Conservation (phyloP, 352 stramenopile genomes). For the Globisporangium nodosum region DNA sequence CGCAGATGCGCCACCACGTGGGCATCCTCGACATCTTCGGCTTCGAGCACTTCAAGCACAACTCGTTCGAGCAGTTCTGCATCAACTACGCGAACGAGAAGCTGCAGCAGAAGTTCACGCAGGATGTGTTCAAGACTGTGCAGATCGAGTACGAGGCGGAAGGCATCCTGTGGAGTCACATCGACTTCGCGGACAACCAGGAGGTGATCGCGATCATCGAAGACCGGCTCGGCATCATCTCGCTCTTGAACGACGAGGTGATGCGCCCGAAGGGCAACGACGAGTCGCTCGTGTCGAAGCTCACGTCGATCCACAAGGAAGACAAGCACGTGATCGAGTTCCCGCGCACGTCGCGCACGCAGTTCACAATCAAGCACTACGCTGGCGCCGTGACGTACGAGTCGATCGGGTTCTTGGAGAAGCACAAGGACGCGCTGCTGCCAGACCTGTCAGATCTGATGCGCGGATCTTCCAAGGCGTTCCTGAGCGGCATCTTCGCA, state of each 20-base stretch:
- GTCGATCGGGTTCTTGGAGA: conserved; percentile 92
- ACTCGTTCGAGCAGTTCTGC: conserved; percentile 86
- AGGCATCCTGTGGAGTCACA: conserved; percentile 89
- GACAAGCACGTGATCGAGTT: conserved; percentile 84
- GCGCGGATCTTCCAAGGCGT: conserved; percentile 64
- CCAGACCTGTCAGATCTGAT: conserved; percentile 91
- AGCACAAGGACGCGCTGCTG: conserved; percentile 94
- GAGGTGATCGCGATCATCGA: conserved; percentile 87
- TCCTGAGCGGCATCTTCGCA: conserved; percentile 52
- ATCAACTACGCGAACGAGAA: conserved; percentile 86
- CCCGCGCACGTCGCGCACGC: conserved; percentile 72
- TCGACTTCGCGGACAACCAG: conserved; percentile 89
- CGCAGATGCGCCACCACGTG: conserved; percentile 83
- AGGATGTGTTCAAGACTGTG: conserved; percentile 89
- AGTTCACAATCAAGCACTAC: conserved; percentile 96
- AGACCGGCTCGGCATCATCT: conserved; percentile 85
- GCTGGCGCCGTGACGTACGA: conserved; percentile 93
- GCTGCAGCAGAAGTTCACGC: conserved; percentile 85
- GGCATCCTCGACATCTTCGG: conserved; percentile 99
- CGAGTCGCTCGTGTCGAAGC: conserved; percentile 82
- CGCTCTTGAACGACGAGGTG: conserved; percentile 88
- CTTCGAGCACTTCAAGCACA: conserved; percentile 98
- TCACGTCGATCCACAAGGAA: conserved; percentile 79
- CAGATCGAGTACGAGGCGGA: conserved; percentile 96
- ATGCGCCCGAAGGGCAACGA: conserved; percentile 85